These are phyloP conservation scores for Colletotrichum sp. DNA, from an alignment of 2,329 filamentous ascomycete genomes.

Conservation along the genomic window DNA sequence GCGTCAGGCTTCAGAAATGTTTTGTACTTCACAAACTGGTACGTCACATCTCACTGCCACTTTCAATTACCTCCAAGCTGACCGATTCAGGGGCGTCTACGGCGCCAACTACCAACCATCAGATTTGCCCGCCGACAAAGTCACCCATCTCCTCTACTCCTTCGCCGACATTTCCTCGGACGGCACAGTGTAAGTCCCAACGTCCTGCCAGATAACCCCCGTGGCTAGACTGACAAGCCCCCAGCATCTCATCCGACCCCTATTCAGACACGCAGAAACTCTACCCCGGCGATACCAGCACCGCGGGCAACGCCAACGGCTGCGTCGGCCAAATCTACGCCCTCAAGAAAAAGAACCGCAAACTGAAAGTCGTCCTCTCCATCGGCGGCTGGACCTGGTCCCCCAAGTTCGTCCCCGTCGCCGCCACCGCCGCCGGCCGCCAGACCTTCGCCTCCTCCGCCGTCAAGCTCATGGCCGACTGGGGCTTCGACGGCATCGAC, in stretches of 20 bases:
- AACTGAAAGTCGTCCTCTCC: slow-evolving; percentile 79
- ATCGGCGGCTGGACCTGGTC: slow-evolving; percentile 85
- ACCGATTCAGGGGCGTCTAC: slow-evolving; percentile 40
- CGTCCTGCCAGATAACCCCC: slow-evolving; percentile 13
- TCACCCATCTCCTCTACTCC: slow-evolving; percentile 76
- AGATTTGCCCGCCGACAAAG: slow-evolving; percentile 68
- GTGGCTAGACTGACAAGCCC: slow-evolving; percentile 15
- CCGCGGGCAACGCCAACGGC: slow-evolving; percentile 73
- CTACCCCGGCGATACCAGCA: slow-evolving; percentile 67
- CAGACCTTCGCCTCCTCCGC: slow-evolving; percentile 71
- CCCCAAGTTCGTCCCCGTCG: slow-evolving; percentile 68
- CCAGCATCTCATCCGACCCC: slow-evolving; percentile 59
- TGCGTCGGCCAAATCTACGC: slow-evolving; percentile 78
- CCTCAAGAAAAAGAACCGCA: slow-evolving; percentile 77
- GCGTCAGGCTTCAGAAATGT: slow-evolving; percentile 38
- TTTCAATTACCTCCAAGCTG: not conserved
- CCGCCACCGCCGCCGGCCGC: slow-evolving; percentile 66
- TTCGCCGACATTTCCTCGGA: slow-evolving; percentile 52
- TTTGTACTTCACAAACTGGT: slow-evolving; percentile 63
- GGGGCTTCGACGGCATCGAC: slow-evolving; percentile 63
- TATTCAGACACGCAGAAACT: slow-evolving; percentile 70
- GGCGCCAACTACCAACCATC: slow-evolving; percentile 64
- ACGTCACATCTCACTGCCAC: slow-evolving; percentile 7
- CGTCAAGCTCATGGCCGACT: slow-evolving; percentile 72
- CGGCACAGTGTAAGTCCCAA: slow-evolving; percentile 48